phyloP scores from a whole-genome alignment of 1,284 basidiomycete species.

The Tilletia indica region DNA sequence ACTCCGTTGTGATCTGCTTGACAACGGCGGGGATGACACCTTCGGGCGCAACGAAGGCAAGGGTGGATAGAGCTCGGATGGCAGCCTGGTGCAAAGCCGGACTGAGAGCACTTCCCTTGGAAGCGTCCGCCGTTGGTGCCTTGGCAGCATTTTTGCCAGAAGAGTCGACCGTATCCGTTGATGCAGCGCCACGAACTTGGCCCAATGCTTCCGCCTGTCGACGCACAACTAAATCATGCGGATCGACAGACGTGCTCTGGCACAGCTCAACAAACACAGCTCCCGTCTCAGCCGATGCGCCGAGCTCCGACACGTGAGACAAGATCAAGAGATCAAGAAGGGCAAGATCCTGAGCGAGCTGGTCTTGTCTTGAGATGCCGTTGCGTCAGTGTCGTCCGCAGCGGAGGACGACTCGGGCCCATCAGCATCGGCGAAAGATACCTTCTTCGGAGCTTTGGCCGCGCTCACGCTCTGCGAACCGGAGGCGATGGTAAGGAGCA shows the following conservation, averaged over 20 bases:
- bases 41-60: slow-evolving; percentile 45
- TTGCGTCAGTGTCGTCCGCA: background rate
- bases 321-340: slow-evolving; percentile 48
- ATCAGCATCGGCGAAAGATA: too few relatives aligned
- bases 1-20: slow-evolving; percentile 33
- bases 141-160: background rate
- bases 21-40: slow-evolving; percentile 38
- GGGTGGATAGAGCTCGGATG: slow-evolving; percentile 41
- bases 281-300: slow-evolving; percentile 30
- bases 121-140: background rate
- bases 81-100: slow-evolving; percentile 36
- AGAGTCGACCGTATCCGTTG: background rate
- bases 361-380: background rate
- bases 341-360: slow-evolving; percentile 27
- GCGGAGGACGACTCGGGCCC: too few relatives aligned
- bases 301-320: slow-evolving; percentile 43
- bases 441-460: background rate
- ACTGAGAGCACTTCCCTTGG: slow-evolving; percentile 18
- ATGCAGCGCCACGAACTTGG: slow-evolving; percentile 25
- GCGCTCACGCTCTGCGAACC: background rate
- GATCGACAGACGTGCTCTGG: slow-evolving; percentile 40
- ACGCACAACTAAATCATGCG: slow-evolving; percentile 39
- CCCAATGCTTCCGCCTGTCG: slow-evolving; percentile 35
- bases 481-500: slow-evolving; percentile 36
- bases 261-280: slow-evolving; percentile 49